These are phyloP conservation scores for Trichophyton verrucosum DNA, from an alignment of 2,329 filamentous ascomycete species.

Conservation along the genomic window DNA sequence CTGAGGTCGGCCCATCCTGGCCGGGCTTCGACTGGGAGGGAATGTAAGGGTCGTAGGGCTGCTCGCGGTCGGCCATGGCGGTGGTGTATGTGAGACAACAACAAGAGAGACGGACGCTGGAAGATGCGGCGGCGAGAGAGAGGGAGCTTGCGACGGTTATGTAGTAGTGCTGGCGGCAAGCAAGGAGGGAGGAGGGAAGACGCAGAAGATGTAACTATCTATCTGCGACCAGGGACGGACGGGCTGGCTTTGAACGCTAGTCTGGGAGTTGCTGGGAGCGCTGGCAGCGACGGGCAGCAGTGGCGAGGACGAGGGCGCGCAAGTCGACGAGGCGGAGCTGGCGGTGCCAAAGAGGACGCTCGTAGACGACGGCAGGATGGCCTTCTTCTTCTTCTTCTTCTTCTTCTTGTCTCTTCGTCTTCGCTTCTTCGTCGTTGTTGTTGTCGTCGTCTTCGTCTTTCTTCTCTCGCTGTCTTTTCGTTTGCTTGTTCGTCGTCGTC, in stretches of 20 bases:
- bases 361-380: not conserved
- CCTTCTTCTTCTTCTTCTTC: not conserved
- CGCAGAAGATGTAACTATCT: not conserved
- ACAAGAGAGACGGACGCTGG: too few species aligned
- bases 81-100: not conserved
- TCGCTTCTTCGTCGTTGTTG: not conserved
- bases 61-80: conserved; percentile 46
- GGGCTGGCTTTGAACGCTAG: not conserved
- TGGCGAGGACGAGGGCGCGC: not conserved
- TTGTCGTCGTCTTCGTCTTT: not conserved
- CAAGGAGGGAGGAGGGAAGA: not conserved
- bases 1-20: conserved; percentile 38
- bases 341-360: not conserved
- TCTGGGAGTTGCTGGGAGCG: too few species aligned
- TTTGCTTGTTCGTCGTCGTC: not conserved
- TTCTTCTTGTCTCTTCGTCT: not conserved
- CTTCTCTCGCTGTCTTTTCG: not conserved
- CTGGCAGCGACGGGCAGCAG: not conserved
- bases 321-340: not conserved
- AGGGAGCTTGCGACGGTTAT: too few species aligned
- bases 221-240: not conserved
- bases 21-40: conserved; percentile 48
- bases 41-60: conserved; percentile 81
- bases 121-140: too few species aligned
- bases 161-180: not conserved